Conservation (phyloP, 345 rosid species). For the Aurinia saxatilis region DNA sequence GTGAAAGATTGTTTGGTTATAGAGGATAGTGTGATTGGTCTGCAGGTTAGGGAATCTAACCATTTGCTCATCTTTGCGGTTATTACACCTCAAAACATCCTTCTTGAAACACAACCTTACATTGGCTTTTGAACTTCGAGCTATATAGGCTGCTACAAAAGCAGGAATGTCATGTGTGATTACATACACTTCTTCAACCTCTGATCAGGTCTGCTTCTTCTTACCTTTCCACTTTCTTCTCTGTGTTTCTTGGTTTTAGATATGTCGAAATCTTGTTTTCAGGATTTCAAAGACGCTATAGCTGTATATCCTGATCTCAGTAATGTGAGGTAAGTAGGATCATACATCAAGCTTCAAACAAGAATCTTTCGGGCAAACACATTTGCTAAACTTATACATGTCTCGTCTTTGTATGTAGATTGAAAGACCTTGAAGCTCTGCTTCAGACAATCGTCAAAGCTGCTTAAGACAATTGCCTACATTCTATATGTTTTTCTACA, state of each 20-base stretch:
- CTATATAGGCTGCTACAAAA: constrained; percentile 66
- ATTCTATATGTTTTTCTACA: not conserved
- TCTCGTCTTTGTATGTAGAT: not conserved
- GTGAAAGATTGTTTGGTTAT: constrained; percentile 77
- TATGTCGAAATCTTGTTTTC: constrained; percentile 7
- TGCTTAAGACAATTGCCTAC: constrained; percentile 5
- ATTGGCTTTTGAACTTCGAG: not conserved
- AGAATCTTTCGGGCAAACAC: not conserved
- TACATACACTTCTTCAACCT: constrained; percentile 80
- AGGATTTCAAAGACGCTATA: constrained; percentile 80
- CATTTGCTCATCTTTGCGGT: not conserved
- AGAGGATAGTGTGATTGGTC: constrained; percentile 93
- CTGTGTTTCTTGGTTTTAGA: not conserved
- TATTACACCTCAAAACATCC: not conserved
- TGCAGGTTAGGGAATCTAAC: constrained; percentile 45
- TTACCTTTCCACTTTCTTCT: not conserved
- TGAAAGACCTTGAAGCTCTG: constrained; percentile 23
- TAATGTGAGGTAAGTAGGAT: constrained; percentile 46
- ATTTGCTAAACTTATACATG: not conserved
- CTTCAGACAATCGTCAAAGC: constrained; percentile 20
- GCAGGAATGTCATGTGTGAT: constrained; percentile 93
- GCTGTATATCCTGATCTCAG: constrained; percentile 76
- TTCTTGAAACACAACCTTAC: not conserved
- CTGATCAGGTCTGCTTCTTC: constrained; percentile 58
- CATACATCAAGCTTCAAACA: not conserved